Evolutionary conservation across 106 monocot species (phyloP), one percentile per base, ranked within the genome.

Genomic region (Platanthera zijinensis): DNA sequence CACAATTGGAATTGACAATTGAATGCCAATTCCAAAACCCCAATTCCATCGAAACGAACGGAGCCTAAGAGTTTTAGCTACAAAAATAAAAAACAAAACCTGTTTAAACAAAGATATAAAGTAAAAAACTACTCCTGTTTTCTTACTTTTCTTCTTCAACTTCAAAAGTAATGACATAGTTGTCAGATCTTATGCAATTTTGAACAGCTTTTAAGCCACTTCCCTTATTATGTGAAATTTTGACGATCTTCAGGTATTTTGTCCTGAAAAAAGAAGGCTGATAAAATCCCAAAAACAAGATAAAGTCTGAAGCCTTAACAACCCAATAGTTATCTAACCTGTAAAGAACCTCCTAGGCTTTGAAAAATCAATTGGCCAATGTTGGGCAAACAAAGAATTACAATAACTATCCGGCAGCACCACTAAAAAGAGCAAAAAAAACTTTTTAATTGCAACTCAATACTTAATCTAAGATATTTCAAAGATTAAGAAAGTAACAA

Each of bases 161-260:
- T 84, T 99, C 97, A 85, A 99, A 99, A 21, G 92, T 91, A 78
- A 99, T 88, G 6, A 88, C 72, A 78, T 94, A 94, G 82, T 92
- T 99, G 61, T 99, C 97, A 25, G 94, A 88, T 86, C 92, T 85
- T 84, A 99, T 94, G 83, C 89, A 92, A 73, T 88, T 90, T 75
- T 85, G 77, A 45, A 90, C 83, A 22, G 70, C 54, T 80, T 93
- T 96, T 82, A 82, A 68, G 74, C 83, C 83, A 72, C 75, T 79
- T 77, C 84, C 89, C 67, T 88, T 99, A 72, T 84, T 89, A 81
- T 94, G 97, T 30, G 86, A 84, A 80, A 92, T 92, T 82, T 99
- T 94, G 72, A 99, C 94, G 80, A 87, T 99, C 79, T 99, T 99
- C 53, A 94, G 97, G 69, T 96, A 96, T 78, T 93, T 96, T 52